phyloP scores from a whole-genome alignment of 2,329 filamentous ascomycete genomes.

The Samsoniella hepiali region DNA sequence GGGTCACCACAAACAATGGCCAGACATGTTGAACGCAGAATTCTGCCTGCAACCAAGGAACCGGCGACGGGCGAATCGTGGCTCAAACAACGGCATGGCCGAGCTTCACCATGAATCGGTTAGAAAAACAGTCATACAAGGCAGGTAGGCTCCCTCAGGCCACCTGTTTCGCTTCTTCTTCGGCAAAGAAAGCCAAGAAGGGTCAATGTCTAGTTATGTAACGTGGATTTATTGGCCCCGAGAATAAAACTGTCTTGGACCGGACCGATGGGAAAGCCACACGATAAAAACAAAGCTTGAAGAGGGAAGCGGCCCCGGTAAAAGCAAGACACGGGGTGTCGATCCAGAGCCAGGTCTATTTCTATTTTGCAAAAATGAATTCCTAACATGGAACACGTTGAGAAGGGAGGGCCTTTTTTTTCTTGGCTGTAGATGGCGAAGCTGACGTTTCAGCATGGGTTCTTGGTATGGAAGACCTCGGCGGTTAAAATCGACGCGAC shows the following conservation, averaged over 20 bases:
- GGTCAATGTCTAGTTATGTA: not conserved
- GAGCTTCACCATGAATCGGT: not conserved
- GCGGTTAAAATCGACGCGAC: constrained; percentile 4
- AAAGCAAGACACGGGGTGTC: not conserved
- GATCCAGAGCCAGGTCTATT: not conserved
- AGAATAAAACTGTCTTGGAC: constrained; percentile 5
- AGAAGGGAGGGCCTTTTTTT: not conserved
- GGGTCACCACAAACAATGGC: too few relatives aligned
- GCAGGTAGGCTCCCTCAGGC: not conserved
- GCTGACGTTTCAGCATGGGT: not conserved
- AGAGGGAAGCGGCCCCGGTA: not conserved
- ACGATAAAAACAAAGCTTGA: not conserved
- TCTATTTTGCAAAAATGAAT: too few relatives aligned
- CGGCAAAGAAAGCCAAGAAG: not conserved
- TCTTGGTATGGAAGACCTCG: not conserved
- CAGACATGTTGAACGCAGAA: too few relatives aligned
- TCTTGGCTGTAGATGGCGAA: not conserved
- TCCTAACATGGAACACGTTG: not conserved
- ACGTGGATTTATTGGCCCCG: not conserved
- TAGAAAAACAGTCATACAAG: not conserved
- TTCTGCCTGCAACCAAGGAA: too few relatives aligned
- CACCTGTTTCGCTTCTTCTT: not conserved
- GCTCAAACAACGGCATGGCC: not conserved
- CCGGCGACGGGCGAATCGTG: not conserved
- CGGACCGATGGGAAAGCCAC: constrained; percentile 7